phyloP scores from a whole-genome alignment of 2,329 filamentous ascomycete species.

The Neocatenulostroma microsporum region DNA sequence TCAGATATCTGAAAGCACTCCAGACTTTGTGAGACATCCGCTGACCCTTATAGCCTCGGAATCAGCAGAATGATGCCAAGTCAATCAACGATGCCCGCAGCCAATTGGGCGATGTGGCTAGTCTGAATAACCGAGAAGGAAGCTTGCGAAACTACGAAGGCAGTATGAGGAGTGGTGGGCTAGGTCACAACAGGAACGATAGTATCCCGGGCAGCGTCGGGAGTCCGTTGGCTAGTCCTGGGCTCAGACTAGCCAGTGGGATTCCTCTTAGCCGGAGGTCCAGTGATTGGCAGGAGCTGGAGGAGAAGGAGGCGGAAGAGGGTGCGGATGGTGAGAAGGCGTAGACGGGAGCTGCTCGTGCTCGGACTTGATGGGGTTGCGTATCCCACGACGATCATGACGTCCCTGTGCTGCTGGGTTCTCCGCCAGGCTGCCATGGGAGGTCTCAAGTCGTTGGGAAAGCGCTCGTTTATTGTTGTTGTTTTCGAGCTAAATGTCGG shows the following conservation, averaged over 20 bases:
- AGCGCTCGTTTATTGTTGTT: too few relatives aligned
- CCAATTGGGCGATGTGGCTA: conserved; percentile 32
- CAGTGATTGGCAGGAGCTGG: conserved; percentile 18
- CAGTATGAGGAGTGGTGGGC: conserved; percentile 68
- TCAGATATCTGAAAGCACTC: too few relatives aligned
- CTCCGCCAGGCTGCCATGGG: conserved; percentile 69
- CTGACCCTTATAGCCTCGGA: too few relatives aligned
- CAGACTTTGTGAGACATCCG: too few relatives aligned
- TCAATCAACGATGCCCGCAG: conserved; percentile 14
- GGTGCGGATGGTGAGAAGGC: conserved; percentile 3
- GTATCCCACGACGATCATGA: too few relatives aligned
- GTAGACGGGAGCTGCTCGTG: too few relatives aligned
- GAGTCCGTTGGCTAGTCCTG: conserved; percentile 54
- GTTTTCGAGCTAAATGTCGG: too few relatives aligned
- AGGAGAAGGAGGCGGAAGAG: conserved; percentile 13
- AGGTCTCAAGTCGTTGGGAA: too few relatives aligned
- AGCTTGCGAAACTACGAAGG: conserved; percentile 75
- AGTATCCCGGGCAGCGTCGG: conserved; percentile 72
- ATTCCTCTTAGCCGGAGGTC: conserved; percentile 16
- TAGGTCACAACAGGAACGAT: conserved; percentile 72
- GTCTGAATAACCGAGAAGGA: conserved; percentile 31
- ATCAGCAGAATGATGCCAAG: conserved; percentile 14
- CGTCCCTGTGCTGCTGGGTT: too few relatives aligned
- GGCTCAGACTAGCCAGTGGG: conserved; percentile 14
- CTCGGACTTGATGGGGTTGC: too few relatives aligned